These are phyloP conservation scores for Pseudogymnoascus sp. DNA, from an alignment of 2,329 filamentous ascomycete genomes.

Conservation along the genomic window DNA sequence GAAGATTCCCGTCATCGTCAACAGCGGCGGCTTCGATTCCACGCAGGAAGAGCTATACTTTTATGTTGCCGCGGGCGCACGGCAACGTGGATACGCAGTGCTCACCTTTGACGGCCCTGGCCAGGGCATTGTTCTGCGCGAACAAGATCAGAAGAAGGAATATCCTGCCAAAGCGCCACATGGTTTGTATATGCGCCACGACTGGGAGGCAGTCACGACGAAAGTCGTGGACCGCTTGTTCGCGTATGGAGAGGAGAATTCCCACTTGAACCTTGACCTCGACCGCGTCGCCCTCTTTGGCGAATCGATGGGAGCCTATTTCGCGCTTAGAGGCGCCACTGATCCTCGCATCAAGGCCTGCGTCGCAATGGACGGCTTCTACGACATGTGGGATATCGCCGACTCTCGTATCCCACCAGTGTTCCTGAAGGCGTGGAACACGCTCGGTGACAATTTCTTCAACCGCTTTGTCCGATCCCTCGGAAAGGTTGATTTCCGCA, in stretches of 20 bases:
- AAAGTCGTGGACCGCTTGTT: constrained; percentile 20
- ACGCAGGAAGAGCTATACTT: too few species aligned
- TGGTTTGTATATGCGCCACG: constrained; percentile 14
- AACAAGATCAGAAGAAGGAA: too few species aligned
- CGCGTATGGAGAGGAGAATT: constrained; percentile 4
- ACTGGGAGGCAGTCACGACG: constrained; percentile 23
- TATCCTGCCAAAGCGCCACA: too few species aligned
- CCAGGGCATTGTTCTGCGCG: too few species aligned
- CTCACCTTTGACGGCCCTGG: too few species aligned
- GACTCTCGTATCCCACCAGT: constrained; percentile 18
- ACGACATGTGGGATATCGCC: constrained; percentile 28
- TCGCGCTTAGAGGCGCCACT: constrained; percentile 33
- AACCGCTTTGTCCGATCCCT: constrained; percentile 19
- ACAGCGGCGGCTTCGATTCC: too few species aligned
- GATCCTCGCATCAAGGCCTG: constrained; percentile 37
- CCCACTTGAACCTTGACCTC: constrained; percentile 20
- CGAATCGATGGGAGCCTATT: constrained; percentile 37
- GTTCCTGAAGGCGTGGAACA: constrained; percentile 21
- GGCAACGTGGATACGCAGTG: too few species aligned
- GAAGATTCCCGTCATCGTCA: too few species aligned
- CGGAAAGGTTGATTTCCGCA: constrained; percentile 17
- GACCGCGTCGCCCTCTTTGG: constrained; percentile 19
- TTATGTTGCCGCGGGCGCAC: too few species aligned
- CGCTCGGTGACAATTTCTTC: constrained; percentile 24
- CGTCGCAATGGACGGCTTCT: constrained; percentile 31